phyloP scores from a whole-genome alignment of 2,329 filamentous ascomycete species.

The Clarireedia homoeocarpa region DNA sequence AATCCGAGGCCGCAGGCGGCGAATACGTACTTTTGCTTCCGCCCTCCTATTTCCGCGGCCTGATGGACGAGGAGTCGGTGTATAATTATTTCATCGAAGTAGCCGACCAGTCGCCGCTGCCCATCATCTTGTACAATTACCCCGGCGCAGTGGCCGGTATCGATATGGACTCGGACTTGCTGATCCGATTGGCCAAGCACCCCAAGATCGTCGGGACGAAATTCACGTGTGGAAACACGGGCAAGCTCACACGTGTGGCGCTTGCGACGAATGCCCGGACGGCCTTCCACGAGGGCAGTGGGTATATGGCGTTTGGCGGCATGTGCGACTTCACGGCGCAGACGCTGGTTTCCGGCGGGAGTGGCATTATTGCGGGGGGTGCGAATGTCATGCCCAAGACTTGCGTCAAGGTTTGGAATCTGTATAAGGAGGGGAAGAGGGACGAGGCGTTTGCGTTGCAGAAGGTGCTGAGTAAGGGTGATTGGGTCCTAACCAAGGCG shows the following conservation, averaged over 20 bases:
- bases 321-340: conserved; percentile 84
- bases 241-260: conserved; percentile 79
- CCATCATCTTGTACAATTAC: conserved; percentile 87
- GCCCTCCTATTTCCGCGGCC: conserved; percentile 74
- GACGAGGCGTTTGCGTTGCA: conserved; percentile 71
- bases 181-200: conserved; percentile 72
- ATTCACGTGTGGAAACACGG: conserved; percentile 87
- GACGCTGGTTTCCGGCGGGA: conserved; percentile 70
- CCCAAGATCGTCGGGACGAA: conserved; percentile 83
- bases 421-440: conserved; percentile 64
- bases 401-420: conserved; percentile 70
- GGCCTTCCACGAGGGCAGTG: conserved; percentile 47
- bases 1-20: conserved; percentile 60
- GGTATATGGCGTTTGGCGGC: conserved; percentile 81
- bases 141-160: conserved; percentile 79
- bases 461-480: conserved; percentile 67
- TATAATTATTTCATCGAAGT: conserved; percentile 59
- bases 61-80: conserved; percentile 64
- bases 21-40: conserved; percentile 76
- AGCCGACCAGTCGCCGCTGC: conserved; percentile 66
- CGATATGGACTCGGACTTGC: conserved; percentile 82
- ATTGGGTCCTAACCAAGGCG: conserved; percentile 77
- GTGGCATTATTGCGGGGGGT: conserved; percentile 77
- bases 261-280: conserved; percentile 64
- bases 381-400: conserved; percentile 82